Base-by-base conservation (phyloP, 441 rosid genomes). In the Flueggea neowawraea region DNA sequence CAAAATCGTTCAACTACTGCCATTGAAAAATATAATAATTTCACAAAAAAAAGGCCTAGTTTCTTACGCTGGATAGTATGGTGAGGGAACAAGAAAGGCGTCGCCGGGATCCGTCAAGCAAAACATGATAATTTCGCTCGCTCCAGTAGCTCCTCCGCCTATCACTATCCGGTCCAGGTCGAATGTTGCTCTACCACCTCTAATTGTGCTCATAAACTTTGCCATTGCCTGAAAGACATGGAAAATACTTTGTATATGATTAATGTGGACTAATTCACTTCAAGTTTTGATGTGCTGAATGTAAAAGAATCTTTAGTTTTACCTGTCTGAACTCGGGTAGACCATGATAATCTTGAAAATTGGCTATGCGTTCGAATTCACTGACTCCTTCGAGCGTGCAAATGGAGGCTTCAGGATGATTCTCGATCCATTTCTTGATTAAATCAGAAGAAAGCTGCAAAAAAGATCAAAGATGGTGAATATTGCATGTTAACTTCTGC, bases 111-210 rank as follows among this genome's bases (percentile, higher is more conserved):
- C 76, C 10, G 96, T 96, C 81, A 95, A 78, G 62, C 97, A 95
- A 66, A 95, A 91, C 63, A 85, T 83, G 6, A 91, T 75, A 16
- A 80, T 64, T 69, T 95, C 99, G 59, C 85, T 89, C 43, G 99
- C 97, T 44, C 97, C 97, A 13, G 99, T 95, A 12, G 97, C 99
- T 65, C 96, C 99, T 0, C 97, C 97, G 48, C 96, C 79, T 97
- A 95, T 91, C 14, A 95, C 97, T 52, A 95, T 72, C 45, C 96
- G 80, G 50, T 82, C 75, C 0, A 94, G 92, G 50, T 95, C 89
- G 59, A 86, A 94, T n/a, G 51, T 77, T 6, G 77, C 90, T 65
- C 63, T 76, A 52, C 72, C 71, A 0, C 88, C 84, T 66, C 97
- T 84, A 32, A 78, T 88, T 72, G 65, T 86, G 55, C 73, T 86